These are phyloP conservation scores for Plasmodium knowlesi DNA, from an alignment of 169 alveolate genomes.

Conservation along the genomic window DNA sequence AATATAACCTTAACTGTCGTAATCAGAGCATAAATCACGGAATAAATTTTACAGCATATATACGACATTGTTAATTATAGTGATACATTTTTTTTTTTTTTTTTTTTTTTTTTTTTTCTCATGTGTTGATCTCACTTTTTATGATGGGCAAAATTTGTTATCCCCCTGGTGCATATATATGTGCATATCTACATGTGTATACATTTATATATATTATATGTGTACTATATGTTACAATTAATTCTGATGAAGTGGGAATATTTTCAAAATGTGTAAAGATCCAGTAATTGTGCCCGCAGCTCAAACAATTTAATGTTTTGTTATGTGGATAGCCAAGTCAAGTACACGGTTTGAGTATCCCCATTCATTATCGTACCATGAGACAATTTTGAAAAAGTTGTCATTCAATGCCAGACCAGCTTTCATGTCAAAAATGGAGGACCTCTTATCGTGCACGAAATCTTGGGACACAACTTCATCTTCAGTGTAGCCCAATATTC, in stretches of 20 bases:
- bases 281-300: background rate
- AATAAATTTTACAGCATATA: background rate
- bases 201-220: background rate
- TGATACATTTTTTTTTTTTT: no score
- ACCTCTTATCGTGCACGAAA: conserved; percentile 94
- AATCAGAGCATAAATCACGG: background rate
- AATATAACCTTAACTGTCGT: background rate
- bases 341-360: conserved; percentile 98
- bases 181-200: background rate
- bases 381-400: conserved; percentile 96
- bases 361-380: conserved; percentile 99
- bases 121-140: background rate
- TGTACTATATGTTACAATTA: background rate
- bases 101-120: background rate
- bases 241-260: background rate
- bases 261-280: background rate
- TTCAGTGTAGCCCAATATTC: conserved; percentile 96
- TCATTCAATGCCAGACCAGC: conserved; percentile 98
- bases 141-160: background rate
- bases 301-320: conserved; percentile 24
- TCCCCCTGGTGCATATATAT: background rate
- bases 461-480: conserved; percentile 98
- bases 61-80: background rate
- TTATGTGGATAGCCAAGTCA: conserved; percentile 90
- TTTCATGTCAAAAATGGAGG: conserved; percentile 96